Evolutionary conservation across 2,329 filamentous ascomycete species (phyloP).

Genomic region (Coniosporium tulheliwenetii): DNA sequence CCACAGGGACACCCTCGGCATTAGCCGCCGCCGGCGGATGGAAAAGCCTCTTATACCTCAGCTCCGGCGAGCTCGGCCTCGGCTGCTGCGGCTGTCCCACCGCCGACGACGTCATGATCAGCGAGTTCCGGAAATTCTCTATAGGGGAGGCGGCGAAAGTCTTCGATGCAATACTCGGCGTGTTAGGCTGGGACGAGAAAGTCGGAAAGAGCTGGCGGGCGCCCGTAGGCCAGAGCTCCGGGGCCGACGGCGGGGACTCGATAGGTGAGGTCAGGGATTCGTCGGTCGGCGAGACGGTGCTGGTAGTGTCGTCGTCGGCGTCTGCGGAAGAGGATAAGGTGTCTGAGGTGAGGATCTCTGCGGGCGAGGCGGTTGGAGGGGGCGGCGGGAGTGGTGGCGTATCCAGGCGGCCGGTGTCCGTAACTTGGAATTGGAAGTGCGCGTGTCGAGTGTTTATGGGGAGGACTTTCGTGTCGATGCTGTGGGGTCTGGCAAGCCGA

Average conservation of each 20-base stretch:
- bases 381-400: background rate
- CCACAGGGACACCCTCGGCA: constrained; percentile 2
- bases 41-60: constrained; percentile 25
- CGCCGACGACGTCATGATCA: background rate
- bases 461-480: background rate
- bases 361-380: background rate
- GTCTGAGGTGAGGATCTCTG: background rate
- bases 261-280: constrained; percentile 17
- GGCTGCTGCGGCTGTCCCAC: background rate
- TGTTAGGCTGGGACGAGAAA: constrained; percentile 13
- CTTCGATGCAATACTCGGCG: constrained; percentile 6
- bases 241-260: constrained; percentile 15
- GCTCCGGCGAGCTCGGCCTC: constrained; percentile 19
- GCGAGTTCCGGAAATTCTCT: background rate
- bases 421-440: background rate
- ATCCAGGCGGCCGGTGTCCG: background rate
- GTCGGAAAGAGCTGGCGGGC: constrained; percentile 11
- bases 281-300: constrained; percentile 15
- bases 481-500: background rate
- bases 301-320: constrained; percentile 7
- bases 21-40: constrained; percentile 9
- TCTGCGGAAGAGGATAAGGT: constrained; percentile 15
- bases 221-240: constrained; percentile 7
- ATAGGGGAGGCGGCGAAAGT: constrained; percentile 3
- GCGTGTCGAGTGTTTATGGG: background rate